Base-by-base conservation (phyloP, 2,329 filamentous ascomycete genomes). In the Domatiomyces globalis region DNA sequence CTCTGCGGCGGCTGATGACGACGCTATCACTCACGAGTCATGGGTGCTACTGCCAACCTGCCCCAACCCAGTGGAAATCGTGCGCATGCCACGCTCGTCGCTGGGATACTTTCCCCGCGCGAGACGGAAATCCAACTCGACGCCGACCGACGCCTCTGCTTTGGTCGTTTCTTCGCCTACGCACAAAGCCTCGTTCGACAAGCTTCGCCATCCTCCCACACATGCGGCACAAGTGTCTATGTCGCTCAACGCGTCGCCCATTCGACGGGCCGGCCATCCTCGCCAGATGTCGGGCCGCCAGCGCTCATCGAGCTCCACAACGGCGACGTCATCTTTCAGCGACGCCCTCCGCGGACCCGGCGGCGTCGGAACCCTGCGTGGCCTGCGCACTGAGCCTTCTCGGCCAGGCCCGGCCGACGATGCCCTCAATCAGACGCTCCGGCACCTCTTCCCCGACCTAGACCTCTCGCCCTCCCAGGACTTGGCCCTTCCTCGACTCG, bases 81-180 rank as follows among this genome's bases (percentile, higher is more conserved):
- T 82, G 15, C 81, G 92, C 27, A 80, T 96, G 52, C 81, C 87
- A 19, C 81, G 86, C 52, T 81, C 83, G 67, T 78, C 84, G 1
- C 75, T 95, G 45, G 90, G 89, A 20, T 96, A 90, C 68, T 96
- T 96, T 63, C 90, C 90, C 2, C 89, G 89, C 6, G 79, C 88
- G 18, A 77, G 88, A 63, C 87, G 89, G 80, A 92, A 92, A 81
- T 92, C 85, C 56, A 62, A 65, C 52, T 66, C 63, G 36, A 56
- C 65, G 5, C 69, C 78, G 8, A n/a, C n/a, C n/a, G n/a, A n/a
- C n/a, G 81, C 81, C 1, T 59, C 81, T n/a, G n/a, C n/a, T 49
- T 10, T 10, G 2, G 79, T 81, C 50, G 61, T 64, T 43, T 69
- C 71, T 19, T 58, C 65, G 43, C 57, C 64, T 51, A 53, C 63